phyloP scores from a whole-genome alignment of 495 filamentous ascomycete species.

The Aspergillus baeticus region DNA sequence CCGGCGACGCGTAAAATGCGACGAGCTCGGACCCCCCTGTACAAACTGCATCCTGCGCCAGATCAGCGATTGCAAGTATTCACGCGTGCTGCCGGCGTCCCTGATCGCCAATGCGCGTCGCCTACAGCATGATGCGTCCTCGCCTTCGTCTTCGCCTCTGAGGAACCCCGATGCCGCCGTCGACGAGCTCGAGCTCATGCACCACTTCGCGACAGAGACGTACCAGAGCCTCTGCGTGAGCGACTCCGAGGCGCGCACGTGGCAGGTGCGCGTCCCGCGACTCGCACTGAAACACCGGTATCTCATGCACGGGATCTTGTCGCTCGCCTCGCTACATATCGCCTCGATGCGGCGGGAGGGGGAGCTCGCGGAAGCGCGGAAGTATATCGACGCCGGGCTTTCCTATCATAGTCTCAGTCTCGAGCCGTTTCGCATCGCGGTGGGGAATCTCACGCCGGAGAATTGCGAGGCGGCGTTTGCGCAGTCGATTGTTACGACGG shows the following conservation, averaged over 20 bases:
- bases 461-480: slow-evolving; percentile 47
- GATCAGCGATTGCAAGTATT: slow-evolving; percentile 25
- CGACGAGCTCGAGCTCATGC: slow-evolving; percentile 26
- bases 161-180: slow-evolving; percentile 3
- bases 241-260: slow-evolving; percentile 21
- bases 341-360: slow-evolving; percentile 22
- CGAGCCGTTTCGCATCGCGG: slow-evolving; percentile 38
- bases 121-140: not conserved
- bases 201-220: slow-evolving; percentile 25
- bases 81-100: slow-evolving; percentile 16
- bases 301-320: slow-evolving; percentile 52
- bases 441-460: slow-evolving; percentile 37
- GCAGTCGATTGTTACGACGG: slow-evolving; percentile 46
- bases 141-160: not conserved
- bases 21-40: slow-evolving; percentile 30
- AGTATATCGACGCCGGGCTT: slow-evolving; percentile 23
- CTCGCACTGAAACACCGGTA: slow-evolving; percentile 45
- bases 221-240: slow-evolving; percentile 23
- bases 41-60: slow-evolving; percentile 26
- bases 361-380: not conserved
- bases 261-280: slow-evolving; percentile 37
- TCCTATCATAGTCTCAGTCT: slow-evolving; percentile 46
- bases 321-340: slow-evolving; percentile 50
- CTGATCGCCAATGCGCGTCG: slow-evolving; percentile 7
- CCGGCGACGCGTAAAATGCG: slow-evolving; percentile 44